These are phyloP conservation scores for Glycine tomentella DNA, from an alignment of 306 rosid genomes.

Conservation along the genomic window DNA sequence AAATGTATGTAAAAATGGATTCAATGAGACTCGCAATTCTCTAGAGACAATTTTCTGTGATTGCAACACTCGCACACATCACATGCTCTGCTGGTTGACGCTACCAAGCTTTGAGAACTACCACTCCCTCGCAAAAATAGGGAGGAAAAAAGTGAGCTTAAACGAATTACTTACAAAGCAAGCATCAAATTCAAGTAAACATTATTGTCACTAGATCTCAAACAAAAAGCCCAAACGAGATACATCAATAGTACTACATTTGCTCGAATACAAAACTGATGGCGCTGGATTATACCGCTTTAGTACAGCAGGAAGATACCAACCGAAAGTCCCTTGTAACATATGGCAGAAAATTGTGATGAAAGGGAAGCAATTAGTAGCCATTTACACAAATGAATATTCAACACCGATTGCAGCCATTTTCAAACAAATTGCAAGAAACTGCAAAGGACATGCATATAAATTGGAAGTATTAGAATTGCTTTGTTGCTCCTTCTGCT, in stretches of 20 bases:
- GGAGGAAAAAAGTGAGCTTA: neutral
- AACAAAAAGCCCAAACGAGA: neutral
- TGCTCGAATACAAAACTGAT: slow-evolving; percentile 44
- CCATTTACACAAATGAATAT: slow-evolving; percentile 35
- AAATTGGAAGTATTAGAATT: slow-evolving; percentile 35
- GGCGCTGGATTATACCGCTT: slow-evolving; percentile 39
- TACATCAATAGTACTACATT: slow-evolving; percentile 1
- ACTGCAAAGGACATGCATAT: slow-evolving; percentile 30
- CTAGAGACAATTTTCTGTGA: neutral
- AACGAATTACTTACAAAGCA: slow-evolving; percentile 14
- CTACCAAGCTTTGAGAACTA: slow-evolving; percentile 15
- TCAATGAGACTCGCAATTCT: neutral
- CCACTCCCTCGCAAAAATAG: neutral
- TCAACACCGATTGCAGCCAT: slow-evolving; percentile 46
- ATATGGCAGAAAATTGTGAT: slow-evolving; percentile 7
- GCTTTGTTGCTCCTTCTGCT: slow-evolving; percentile 43
- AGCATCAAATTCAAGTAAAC: slow-evolving; percentile 18
- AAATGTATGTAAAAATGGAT: neutral
- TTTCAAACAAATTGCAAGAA: slow-evolving; percentile 35
- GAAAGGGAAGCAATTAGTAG: slow-evolving; percentile 19
- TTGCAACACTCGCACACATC: neutral
- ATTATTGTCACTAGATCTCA: neutral
- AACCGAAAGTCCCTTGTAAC: slow-evolving; percentile 19
- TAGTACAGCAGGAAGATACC: slow-evolving; percentile 13
- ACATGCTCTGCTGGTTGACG: neutral